These are phyloP conservation scores for Macaranga tanarius DNA, from an alignment of 441 rosid species.

Conservation along the genomic window DNA sequence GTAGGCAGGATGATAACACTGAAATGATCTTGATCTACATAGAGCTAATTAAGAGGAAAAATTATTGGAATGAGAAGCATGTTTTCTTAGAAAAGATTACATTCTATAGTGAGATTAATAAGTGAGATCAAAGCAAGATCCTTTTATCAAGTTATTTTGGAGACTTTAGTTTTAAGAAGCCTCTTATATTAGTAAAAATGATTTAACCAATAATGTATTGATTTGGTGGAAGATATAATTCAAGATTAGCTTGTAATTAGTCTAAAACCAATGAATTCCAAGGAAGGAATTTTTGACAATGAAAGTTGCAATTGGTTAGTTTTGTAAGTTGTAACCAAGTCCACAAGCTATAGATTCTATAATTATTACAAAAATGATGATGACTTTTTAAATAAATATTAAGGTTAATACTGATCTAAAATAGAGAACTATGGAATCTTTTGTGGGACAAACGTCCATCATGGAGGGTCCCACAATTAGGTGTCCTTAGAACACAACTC, in stretches of 20 bases:
- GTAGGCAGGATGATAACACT: not conserved
- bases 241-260: constrained; percentile 27
- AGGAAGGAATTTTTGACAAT: not conserved
- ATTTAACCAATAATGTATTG: constrained; percentile 1
- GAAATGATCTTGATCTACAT: not conserved
- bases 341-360: not conserved
- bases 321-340: constrained; percentile 4
- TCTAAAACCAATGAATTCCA: constrained; percentile 22
- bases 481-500: constrained; percentile 22
- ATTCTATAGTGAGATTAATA: not conserved
- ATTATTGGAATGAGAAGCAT: not conserved
- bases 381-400: constrained; percentile 5
- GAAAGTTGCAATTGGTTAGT: constrained; percentile 10
- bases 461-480: constrained; percentile 25
- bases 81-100: not conserved
- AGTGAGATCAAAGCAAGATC: constrained; percentile 14
- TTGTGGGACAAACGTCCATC: constrained; percentile 22
- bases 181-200: not conserved
- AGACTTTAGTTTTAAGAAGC: constrained; percentile 1
- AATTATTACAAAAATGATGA: constrained; percentile 15
- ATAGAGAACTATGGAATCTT: constrained; percentile 27
- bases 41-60: not conserved
- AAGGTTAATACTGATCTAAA: constrained; percentile 14
- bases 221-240: constrained; percentile 25
- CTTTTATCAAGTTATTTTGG: not conserved